phyloP scores from a whole-genome alignment of 805 yeast species.

The Metschnikowia lunata region DNA sequence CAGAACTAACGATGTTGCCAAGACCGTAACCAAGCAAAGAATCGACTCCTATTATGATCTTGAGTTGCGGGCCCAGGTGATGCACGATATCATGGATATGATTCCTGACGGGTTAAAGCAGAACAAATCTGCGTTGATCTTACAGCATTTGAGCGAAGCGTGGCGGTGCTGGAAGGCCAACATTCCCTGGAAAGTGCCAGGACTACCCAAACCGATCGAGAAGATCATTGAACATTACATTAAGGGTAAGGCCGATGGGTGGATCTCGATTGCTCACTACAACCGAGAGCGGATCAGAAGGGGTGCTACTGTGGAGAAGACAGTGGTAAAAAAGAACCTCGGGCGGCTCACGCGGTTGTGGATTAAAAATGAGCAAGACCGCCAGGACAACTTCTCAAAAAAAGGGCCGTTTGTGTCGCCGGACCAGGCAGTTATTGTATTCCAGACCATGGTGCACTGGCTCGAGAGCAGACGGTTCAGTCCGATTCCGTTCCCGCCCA shows the following conservation, averaged over 20 bases:
- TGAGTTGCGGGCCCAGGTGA: slow-evolving; percentile 87
- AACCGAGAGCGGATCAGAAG: slow-evolving; percentile 83
- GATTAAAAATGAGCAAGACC: slow-evolving; percentile 87
- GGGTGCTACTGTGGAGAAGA: slow-evolving; percentile 92
- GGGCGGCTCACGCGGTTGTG: slow-evolving; percentile 90
- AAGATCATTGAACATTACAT: slow-evolving; percentile 83
- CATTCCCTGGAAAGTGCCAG: slow-evolving; percentile 96
- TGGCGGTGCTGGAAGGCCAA: slow-evolving; percentile 99
- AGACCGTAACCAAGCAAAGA: slow-evolving; percentile 92
- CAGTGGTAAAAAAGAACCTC: slow-evolving; percentile 87
- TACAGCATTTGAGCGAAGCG: slow-evolving; percentile 95
- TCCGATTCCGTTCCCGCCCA: slow-evolving; percentile 91
- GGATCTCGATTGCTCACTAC: slow-evolving; percentile 90
- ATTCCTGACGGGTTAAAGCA: slow-evolving; percentile 92
- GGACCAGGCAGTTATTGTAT: slow-evolving; percentile 82
- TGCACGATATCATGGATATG: slow-evolving; percentile 95
- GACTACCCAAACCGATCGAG: slow-evolving; percentile 87
- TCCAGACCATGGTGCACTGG: slow-evolving; percentile 88
- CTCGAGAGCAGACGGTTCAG: slow-evolving; percentile 75
- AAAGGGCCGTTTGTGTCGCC: slow-evolving; percentile 87
- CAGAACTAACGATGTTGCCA: slow-evolving; percentile 83
- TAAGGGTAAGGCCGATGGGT: slow-evolving; percentile 93
- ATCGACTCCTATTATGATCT: slow-evolving; percentile 92
- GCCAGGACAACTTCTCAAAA: slow-evolving; percentile 73
- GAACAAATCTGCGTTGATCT: slow-evolving; percentile 76